Base-by-base conservation (phyloP, 2,329 filamentous ascomycete species). In the Venturiaceae sp. region DNA sequence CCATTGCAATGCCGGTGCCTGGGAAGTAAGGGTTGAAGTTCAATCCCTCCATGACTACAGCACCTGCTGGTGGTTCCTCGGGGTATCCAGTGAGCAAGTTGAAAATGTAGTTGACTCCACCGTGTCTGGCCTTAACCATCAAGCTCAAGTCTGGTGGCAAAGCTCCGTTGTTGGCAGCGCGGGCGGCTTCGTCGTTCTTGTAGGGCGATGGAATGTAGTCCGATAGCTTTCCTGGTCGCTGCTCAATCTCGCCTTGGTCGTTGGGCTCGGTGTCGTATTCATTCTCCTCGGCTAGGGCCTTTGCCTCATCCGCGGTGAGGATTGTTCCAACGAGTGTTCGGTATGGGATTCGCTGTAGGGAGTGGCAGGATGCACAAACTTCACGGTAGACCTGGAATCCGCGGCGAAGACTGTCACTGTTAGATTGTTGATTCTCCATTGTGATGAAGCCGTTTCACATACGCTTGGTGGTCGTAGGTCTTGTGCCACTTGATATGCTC, bases 11-110 rank as follows among this genome's bases (percentile, higher is more conserved):
- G 73, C 92, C 92, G 67, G 94, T 97, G 72, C 94, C 94, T 60
- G 94, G 94, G 86, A 99, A 99, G 83, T 96, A 99, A 62, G 94
- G 94, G 84, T 99, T 99, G 85, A 99, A 99, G 86, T 97, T 96
- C 19, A 99, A 86, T 70, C 94, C 94, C 62, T 86, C 84, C 68
- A 85, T 86, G 61, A 99, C 87, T 68, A 83, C 79, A 63, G 89
- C 91, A 72, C 94, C 94, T 55, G 94, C 90, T 57, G 94, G 94
- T 61, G 90, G 83, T 78, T 99, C 94, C 66, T 99, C 94, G 61
- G 94, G 94, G 77, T 99, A 99, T 67, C 94, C 94, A 59, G 94
- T 99, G 71, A 99, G 80, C 74, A 99, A 82, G 74, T 81, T 90
- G 84, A 97, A 99, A 79, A 99, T 90, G 83, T 99, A 99, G 80